Evolutionary conservation across 306 rosid genomes (phyloP), one percentile per base, ranked within the genome.

Genomic region (Dryas octopetala): DNA sequence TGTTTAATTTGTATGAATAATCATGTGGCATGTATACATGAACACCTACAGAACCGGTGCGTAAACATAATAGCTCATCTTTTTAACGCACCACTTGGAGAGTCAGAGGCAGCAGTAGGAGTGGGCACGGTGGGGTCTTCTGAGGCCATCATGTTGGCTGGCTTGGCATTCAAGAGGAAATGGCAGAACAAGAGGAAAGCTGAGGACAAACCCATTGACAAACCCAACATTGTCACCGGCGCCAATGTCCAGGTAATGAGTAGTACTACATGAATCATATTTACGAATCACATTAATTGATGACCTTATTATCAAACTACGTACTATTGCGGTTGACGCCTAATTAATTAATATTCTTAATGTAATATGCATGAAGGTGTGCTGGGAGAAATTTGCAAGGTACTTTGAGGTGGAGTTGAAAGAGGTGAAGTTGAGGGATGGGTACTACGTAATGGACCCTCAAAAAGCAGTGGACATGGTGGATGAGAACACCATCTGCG

Each of bases 361-460:
- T 23, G 23, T 23, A 23, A 23, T 32, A 32, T 32, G 38, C 1
- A 32, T 62, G 11, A 71, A 92, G 98, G 97, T 93, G 54, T 93
- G 97, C 76, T 93, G 98, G 98, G 97, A 93, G 90, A 93, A 93
- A 86, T 93, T 93, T 55, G 98, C 98, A 10, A 86, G 98, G 84
- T 93, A 93, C 93, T 93, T 93, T 4, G 98, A 93, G 78, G 98
- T 93, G 73, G 98, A 93, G 51, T 53, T 93, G 83, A 93, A 93
- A 79, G 98, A 93, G 73, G 98, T 91, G 78, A 93, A 91, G 69
- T 71, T 91, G 65, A 76, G 84, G 63, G 92, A 93, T 17, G 98
- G 87, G 23, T 89, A 88, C 81, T 88, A 83, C 57, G 90, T 91
- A 43, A 91, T 93, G 97, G 92, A 93, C 75, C 98, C 98, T 1